phyloP scores from a whole-genome alignment of 495 filamentous ascomycete genomes.

The Trichocladium uniseriatum region DNA sequence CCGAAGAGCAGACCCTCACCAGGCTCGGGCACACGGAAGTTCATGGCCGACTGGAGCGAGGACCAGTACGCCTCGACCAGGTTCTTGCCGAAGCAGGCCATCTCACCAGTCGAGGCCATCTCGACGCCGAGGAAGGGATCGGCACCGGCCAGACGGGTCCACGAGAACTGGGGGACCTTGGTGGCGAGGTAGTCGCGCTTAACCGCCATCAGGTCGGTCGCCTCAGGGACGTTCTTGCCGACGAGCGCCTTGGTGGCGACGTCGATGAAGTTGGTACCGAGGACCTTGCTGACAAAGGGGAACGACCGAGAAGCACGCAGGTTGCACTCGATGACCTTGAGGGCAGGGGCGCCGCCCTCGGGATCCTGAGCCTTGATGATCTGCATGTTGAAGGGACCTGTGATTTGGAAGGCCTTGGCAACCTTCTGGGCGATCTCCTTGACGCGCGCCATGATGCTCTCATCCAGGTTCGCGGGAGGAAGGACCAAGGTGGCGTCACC shows the following conservation, averaged over 20 bases:
- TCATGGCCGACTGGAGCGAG: constrained; percentile 94
- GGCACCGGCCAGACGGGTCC: constrained; percentile 96
- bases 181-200: constrained; percentile 89
- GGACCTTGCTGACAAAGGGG: constrained; percentile 94
- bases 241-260: constrained; percentile 89
- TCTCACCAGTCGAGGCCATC: constrained; percentile 94
- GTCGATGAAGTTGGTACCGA: constrained; percentile 96
- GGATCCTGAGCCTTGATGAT: constrained; percentile 84
- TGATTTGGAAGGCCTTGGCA: constrained; percentile 93
- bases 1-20: constrained; percentile 93
- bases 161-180: constrained; percentile 97
- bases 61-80: constrained; percentile 96
- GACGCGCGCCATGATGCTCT: constrained; percentile 66
- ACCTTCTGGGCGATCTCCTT: constrained; percentile 96
- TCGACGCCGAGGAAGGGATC: constrained; percentile 97
- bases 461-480: constrained; percentile 72
- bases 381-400: constrained; percentile 98
- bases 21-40: constrained; percentile 89
- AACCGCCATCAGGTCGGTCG: constrained; percentile 77
- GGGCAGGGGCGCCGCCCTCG: constrained; percentile 57
- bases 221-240: constrained; percentile 74
- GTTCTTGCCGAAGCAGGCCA: constrained; percentile 95
- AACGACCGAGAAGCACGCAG: constrained; percentile 95
- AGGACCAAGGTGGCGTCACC: constrained; percentile 93
- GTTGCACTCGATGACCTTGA: constrained; percentile 99